Evolutionary conservation across 116 monocot species (phyloP), one percentile per base, ranked within the genome.

Genomic region (Posidonia oceanica): DNA sequence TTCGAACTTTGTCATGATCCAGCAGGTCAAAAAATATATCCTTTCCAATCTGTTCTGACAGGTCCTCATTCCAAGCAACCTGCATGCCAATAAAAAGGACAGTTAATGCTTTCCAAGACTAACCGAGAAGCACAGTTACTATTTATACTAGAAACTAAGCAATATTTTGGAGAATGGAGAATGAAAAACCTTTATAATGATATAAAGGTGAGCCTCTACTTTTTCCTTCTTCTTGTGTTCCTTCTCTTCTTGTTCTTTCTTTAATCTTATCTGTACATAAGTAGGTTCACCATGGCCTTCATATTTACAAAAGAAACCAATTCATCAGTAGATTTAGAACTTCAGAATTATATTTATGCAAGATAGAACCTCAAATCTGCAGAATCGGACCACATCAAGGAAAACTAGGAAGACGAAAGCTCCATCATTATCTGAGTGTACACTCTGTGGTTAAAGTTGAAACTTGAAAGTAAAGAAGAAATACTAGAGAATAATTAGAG

Each of bases 231-330:
- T 99, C 79, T 93, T 99, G 52, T 79, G 86, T 65, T 93, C 93
- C 77, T 93, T 99, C 52, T 99, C 93, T 77, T 99, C 93, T 67
- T 99, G 93, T 69, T 99, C 98, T 73, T 93, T 99, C 80, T 90
- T 93, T 68, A 99, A 79, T 69, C 93, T 86, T 78, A 88, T 78
- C 98, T 99, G 81, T 15, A 79, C 41, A 68, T 54, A 3, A 41
- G 39, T 54, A 3, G 18, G 39, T 65, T 14, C 7, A 42, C 48
- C 40, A 68, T 22, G 54, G 40, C 17, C n/a, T 8, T 5, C 41
- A 44, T 16, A 41, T 16, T 23, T 65, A 15, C 41, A 65, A 65
- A 41, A 65, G 40, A 41, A 65, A 22, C 10, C 4, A 17, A 65
- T 40, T 7, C 3, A 44, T n/a, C n/a, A n/a, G n/a, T n/a, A n/a